Percentiles rank a stretch among this genome's conserved stretches.
Evolutionary conservation across 2,329 filamentous ascomycete species (phyloP).

Genomic region (Phaeosphaeriaceae sp.): DNA sequence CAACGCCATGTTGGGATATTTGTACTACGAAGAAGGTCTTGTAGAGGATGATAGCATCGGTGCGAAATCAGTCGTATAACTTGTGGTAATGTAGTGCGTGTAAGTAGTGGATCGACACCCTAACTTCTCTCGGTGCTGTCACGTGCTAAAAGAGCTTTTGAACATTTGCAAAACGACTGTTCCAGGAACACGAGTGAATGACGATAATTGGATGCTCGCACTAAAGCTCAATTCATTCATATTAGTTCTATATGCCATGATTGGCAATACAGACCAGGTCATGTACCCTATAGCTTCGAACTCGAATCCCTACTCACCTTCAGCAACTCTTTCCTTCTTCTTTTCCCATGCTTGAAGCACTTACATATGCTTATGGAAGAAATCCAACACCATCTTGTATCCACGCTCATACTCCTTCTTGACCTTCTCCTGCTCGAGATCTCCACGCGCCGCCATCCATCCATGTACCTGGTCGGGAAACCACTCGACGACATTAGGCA

Average conservation of each 20-base stretch:
- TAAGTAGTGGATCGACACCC: no score
- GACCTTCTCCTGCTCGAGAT: conserved; percentile 57
- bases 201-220: no score
- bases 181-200: no score
- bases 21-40: no score
- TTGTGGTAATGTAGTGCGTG: no score
- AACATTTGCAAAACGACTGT: no score
- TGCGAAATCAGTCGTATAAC: no score
- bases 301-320: conserved; percentile 23
- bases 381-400: conserved; percentile 59
- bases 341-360: conserved; percentile 20
- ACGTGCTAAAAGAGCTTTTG: no score
- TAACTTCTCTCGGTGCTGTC: no score
- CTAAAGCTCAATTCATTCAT: neutral
- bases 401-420: conserved; percentile 60
- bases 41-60: no score
- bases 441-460: conserved; percentile 55
- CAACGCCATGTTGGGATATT: neutral
- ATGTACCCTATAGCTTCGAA: conserved; percentile 22
- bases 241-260: neutral
- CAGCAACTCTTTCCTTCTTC: conserved; percentile 14
- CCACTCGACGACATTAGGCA: conserved; percentile 57
- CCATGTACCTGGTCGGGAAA: conserved; percentile 58
- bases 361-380: conserved; percentile 63
- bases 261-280: neutral